Evolutionary conservation across 352 stramenopile species (phyloP).

Genomic region (Globisporangium canariense): DNA sequence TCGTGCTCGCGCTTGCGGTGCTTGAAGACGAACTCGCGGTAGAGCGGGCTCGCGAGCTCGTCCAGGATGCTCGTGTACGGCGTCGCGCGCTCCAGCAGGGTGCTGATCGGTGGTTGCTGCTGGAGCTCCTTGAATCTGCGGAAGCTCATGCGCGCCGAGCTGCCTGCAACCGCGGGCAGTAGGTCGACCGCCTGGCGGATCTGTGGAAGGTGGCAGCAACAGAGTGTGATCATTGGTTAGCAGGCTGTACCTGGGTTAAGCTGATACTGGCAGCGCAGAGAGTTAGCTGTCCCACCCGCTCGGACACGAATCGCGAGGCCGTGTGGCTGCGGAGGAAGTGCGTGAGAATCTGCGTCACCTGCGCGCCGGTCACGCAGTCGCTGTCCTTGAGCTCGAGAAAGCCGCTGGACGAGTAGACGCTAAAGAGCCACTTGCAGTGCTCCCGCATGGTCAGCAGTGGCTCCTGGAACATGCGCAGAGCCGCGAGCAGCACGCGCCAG

Average conservation of each 20-base stretch:
- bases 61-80: slow-evolving; percentile 51
- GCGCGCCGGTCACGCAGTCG: slow-evolving; percentile 27
- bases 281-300: slow-evolving; percentile 35
- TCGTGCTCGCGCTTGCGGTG: slow-evolving; percentile 47
- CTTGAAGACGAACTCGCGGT: slow-evolving; percentile 47
- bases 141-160: slow-evolving; percentile 38
- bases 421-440: slow-evolving; percentile 58
- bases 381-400: slow-evolving; percentile 42
- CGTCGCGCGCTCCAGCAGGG: slow-evolving; percentile 35
- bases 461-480: slow-evolving; percentile 56
- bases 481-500: slow-evolving; percentile 59
- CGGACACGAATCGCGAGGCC: slow-evolving; percentile 43
- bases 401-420: slow-evolving; percentile 47
- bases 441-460: slow-evolving; percentile 51
- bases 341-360: slow-evolving; percentile 54
- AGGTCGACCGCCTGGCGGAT: slow-evolving; percentile 47
- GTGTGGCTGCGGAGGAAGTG: slow-evolving; percentile 48
- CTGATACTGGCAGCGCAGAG: background rate
- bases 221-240: background rate
- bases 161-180: slow-evolving; percentile 24
- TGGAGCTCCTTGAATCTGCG: slow-evolving; percentile 43
- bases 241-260: background rate
- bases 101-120: slow-evolving; percentile 36
- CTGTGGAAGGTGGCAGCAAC: slow-evolving; percentile 15
- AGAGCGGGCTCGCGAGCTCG: slow-evolving; percentile 49